Conservation (phyloP, 306 rosid genomes). For the Ammopiptanthus mongolicus region DNA sequence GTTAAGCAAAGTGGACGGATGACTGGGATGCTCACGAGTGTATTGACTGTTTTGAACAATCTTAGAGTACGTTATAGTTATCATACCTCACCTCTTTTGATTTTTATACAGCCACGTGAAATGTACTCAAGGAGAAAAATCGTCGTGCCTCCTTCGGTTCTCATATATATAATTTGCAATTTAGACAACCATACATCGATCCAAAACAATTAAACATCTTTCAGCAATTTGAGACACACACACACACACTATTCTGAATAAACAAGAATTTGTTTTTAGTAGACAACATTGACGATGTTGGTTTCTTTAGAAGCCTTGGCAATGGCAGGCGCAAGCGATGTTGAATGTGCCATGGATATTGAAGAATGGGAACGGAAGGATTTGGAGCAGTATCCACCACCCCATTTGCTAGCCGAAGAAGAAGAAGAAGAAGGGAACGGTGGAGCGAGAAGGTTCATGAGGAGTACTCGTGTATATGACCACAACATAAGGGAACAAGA, state of each 20-base stretch:
- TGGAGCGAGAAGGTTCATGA: not conserved
- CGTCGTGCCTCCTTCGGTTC: not conserved
- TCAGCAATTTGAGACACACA: not conserved
- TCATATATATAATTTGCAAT: not conserved
- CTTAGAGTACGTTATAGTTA: not conserved
- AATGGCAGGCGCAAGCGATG: conserved; percentile 29
- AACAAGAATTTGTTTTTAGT: not conserved
- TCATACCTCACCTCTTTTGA: not conserved
- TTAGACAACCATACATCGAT: not conserved
- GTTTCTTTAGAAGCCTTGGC: conserved; percentile 40
- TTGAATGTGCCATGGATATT: conserved; percentile 8
- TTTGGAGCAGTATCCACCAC: conserved; percentile 26
- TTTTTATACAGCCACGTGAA: not conserved
- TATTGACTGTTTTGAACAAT: not conserved
- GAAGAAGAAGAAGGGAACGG: not conserved
- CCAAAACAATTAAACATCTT: not conserved
- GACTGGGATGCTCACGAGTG: conserved; percentile 13
- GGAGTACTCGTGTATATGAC: not conserved
- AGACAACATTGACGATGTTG: not conserved
- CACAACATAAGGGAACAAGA: not conserved
- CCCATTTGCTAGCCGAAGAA: conserved; percentile 35
- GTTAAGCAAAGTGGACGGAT: not conserved
- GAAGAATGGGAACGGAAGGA: conserved; percentile 35
- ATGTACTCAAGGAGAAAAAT: not conserved
- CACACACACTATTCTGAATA: not conserved